phyloP scores from a whole-genome alignment of 768 basidiomycete genomes.

The Pisolithus tinctorius region DNA sequence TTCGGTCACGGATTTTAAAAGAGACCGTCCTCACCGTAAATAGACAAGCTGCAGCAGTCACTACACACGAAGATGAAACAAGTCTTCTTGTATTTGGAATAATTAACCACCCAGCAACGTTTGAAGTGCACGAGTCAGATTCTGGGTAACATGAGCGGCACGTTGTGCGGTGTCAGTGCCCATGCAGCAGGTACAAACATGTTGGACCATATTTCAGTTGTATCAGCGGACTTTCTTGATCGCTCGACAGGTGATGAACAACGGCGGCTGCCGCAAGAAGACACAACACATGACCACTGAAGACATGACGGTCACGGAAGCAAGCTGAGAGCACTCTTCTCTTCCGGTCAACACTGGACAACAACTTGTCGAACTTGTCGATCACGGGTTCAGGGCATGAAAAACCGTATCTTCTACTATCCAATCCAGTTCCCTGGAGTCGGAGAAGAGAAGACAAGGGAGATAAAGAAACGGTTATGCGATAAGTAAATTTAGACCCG shows the following conservation, averaged over 20 bases:
- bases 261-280: not conserved
- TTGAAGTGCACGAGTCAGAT: not conserved
- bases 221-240: not conserved
- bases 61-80: not conserved
- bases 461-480: not conserved
- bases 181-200: not conserved
- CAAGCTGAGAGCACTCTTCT: not conserved
- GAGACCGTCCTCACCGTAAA: not conserved
- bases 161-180: not conserved
- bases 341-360: not conserved
- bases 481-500: not conserved
- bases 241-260: not conserved
- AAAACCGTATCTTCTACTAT: not conserved
- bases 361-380: not conserved
- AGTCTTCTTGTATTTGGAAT: not conserved
- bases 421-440: not conserved
- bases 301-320: not conserved
- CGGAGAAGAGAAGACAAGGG: not conserved
- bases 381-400: not conserved
- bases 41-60: not conserved
- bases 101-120: not conserved
- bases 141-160: not conserved
- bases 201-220: not conserved
- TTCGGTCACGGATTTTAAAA: not conserved
- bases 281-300: not conserved